Evolutionary conservation across 768 basidiomycete genomes (phyloP).

Genomic region (Naganishia kalamii): DNA sequence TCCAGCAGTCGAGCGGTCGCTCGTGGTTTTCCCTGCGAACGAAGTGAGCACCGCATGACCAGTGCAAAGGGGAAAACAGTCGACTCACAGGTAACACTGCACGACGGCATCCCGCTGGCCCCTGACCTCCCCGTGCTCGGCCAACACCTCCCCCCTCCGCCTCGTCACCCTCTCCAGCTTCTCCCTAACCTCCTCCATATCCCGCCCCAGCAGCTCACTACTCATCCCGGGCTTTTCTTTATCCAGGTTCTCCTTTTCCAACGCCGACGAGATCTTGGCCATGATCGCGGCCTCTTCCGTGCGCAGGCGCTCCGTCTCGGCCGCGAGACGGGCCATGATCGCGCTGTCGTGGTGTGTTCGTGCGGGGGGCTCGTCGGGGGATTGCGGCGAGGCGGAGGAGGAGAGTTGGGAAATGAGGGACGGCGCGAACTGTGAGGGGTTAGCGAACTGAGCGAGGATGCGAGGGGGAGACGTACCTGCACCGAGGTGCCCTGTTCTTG

Average conservation of each 20-base stretch:
- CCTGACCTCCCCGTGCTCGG: conserved; percentile 34
- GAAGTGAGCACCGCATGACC: neutral
- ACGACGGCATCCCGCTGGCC: conserved; percentile 38
- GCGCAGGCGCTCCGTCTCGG: conserved; percentile 42
- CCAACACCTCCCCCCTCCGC: conserved; percentile 25
- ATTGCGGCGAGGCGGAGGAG: conserved; percentile 23
- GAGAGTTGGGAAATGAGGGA: conserved; percentile 43
- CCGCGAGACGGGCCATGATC: conserved; percentile 35
- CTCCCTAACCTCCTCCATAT: conserved; percentile 46
- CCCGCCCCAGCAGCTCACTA: conserved; percentile 39
- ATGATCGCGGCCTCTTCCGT: conserved; percentile 43
- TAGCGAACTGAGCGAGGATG: neutral
- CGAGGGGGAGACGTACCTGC: conserved; percentile 32
- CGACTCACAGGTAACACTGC: conserved; percentile 45
- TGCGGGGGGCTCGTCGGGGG: neutral
- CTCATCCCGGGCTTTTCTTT: conserved; percentile 42
- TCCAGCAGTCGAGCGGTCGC: conserved; percentile 47
- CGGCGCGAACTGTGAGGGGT: conserved; percentile 41
- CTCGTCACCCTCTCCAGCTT: conserved; percentile 42
- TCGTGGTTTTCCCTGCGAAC: conserved; percentile 37
- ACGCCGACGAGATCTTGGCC: conserved; percentile 39
- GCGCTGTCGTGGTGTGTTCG: conserved; percentile 30
- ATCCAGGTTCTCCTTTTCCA: conserved; percentile 47
- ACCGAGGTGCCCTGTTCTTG: conserved; percentile 39
- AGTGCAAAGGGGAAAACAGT: neutral